Evolutionary conservation across 352 stramenopile species (phyloP), one percentile per base, ranked within the genome.

Genomic region (Pythium vanterpoolii): DNA sequence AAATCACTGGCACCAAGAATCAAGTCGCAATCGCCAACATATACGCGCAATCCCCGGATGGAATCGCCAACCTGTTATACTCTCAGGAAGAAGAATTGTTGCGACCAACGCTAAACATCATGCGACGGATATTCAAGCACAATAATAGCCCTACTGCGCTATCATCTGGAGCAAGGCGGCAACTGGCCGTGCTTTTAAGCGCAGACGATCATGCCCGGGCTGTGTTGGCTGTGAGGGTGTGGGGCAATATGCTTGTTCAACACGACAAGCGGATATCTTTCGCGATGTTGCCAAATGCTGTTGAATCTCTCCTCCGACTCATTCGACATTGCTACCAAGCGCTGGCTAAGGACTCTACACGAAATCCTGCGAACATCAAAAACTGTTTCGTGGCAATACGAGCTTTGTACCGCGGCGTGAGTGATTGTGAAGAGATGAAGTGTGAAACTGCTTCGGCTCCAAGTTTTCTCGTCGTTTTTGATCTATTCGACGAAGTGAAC

Each of bases 91-190:
- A 45, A 1, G 45, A 58, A 2, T 54, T 84, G 1, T 62, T 86
- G 45, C 18, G 73, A 5, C 59, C 64, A 5, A 67, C 73, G 0
- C 54, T 69, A 13, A 78, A 63, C 3, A 46, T 90, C 0, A 57
- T 88, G 10, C 69, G 81, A 18, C 61, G 81, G 18, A 24, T 90
- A 18, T 89, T 87, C 62, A 90, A 89, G 52, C 63, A 64, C 10
- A 50, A 85, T 14, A 86, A 89, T 28, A 47, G 50, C 1, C 10
- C 21, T 4, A 67, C 74, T 9, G 71, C 76, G 11, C 81, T 78
- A 3, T 81, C 71, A 14, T 49, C 60, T 39, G 62, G 68, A 18
- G 58, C 77, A n/a, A 69, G 74, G 24, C 74, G 78, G 9, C 75
- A 87, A 31, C 55, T 89, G 1, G 69, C 58, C 0, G 79, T 74